Conservation (phyloP, 1,284 basidiomycete species). For the Cutaneotrichosporon sp. region DNA sequence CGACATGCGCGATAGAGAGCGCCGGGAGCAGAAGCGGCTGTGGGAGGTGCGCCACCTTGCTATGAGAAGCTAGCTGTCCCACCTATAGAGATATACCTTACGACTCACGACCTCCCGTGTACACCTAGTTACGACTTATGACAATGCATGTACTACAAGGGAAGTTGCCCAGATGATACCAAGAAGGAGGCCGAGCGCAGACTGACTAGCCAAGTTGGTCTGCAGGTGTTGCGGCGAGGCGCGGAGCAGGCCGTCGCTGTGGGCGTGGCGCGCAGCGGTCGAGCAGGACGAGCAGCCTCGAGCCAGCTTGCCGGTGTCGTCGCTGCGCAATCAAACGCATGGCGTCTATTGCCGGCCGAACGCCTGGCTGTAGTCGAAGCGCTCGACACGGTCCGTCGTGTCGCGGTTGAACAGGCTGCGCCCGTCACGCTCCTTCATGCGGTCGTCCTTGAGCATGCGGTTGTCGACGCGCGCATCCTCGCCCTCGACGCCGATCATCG, state of each 20-base stretch:
- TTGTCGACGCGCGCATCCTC: constrained; percentile 86
- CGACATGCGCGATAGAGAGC: constrained; percentile 36
- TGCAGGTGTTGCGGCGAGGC: no score
- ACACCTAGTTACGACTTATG: constrained; percentile 9
- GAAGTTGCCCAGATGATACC: background rate
- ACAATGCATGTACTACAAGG: constrained; percentile 17
- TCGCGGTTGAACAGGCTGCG: constrained; percentile 59
- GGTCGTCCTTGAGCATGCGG: constrained; percentile 72
- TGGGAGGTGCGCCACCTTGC: constrained; percentile 53
- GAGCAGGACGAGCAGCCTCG: no score
- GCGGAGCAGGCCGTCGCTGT: no score
- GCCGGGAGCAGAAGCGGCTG: constrained; percentile 44
- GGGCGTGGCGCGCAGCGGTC: no score
- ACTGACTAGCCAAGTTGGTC: no score
- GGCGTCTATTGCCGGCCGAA: background rate
- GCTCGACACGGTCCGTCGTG: constrained; percentile 47
- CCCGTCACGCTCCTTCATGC: constrained; percentile 59
- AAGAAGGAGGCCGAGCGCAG: background rate
- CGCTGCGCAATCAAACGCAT: background rate
- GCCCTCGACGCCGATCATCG: constrained; percentile 80
- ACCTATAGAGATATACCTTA: background rate
- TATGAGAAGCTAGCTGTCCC: background rate
- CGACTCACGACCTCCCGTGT: constrained; percentile 1
- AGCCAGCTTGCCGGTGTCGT: background rate
- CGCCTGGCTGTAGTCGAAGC: constrained; percentile 9